Evolutionary conservation across 139 green algal genomes (phyloP).

Genomic region (Volvox reticuliferus): DNA sequence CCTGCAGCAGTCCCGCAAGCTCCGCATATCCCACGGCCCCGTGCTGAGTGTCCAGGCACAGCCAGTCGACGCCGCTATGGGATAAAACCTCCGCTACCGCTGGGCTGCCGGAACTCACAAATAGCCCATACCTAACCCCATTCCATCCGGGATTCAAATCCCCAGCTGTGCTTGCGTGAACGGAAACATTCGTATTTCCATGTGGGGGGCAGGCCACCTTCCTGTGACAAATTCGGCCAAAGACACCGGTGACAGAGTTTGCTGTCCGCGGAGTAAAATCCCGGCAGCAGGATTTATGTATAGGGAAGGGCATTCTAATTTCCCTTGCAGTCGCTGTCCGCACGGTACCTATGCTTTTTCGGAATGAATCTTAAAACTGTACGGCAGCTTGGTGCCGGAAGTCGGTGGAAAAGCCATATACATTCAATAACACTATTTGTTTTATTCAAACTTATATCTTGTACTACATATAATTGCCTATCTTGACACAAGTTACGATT

Average conservation of each 20-base stretch:
- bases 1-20: slow-evolving; percentile 38
- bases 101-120: slow-evolving; percentile 34
- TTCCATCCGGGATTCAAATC: too few species aligned
- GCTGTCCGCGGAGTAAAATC: too few species aligned
- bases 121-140: background rate
- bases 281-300: too few species aligned
- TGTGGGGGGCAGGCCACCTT: too few species aligned
- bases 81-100: slow-evolving; percentile 40
- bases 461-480: background rate
- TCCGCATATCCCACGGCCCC: slow-evolving; percentile 41
- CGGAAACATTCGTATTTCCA: too few species aligned
- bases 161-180: too few species aligned
- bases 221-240: too few species aligned
- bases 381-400: background rate
- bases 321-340: too few species aligned
- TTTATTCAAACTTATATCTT: background rate
- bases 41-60: slow-evolving; percentile 54
- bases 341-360: too few species aligned
- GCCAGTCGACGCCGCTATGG: slow-evolving; percentile 43
- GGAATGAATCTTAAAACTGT: background rate
- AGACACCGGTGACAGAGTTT: too few species aligned
- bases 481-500: background rate
- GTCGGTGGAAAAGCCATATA: background rate
- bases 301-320: too few species aligned
- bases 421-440: background rate